These are phyloP conservation scores for Pseudopyrenochaeta lycopersici DNA, from an alignment of 2,329 filamentous ascomycete genomes.

Conservation along the genomic window DNA sequence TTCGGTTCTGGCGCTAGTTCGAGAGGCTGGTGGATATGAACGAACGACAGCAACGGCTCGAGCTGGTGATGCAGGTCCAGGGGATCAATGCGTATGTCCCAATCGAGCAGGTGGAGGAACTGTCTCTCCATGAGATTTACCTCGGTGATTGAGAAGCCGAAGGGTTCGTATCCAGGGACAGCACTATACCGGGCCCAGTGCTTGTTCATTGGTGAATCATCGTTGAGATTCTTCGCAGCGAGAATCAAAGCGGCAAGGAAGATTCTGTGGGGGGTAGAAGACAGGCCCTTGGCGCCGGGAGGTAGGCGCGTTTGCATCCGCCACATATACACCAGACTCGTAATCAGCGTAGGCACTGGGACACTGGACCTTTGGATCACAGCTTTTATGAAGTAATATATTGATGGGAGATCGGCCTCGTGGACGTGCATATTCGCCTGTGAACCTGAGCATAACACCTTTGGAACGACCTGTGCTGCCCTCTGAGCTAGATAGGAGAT, in stretches of 20 bases:
- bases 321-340: slow-evolving; percentile 88
- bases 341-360: slow-evolving; percentile 96
- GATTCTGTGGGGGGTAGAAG: slow-evolving; percentile 95
- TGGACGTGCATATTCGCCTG: slow-evolving; percentile 56
- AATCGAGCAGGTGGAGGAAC: slow-evolving; percentile 89
- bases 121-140: slow-evolving; percentile 99
- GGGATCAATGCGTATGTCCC: slow-evolving; percentile 85
- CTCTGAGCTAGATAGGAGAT: slow-evolving; percentile 77
- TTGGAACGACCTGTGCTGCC: slow-evolving; percentile 79
- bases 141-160: slow-evolving; percentile 91
- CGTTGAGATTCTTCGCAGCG: slow-evolving; percentile 95
- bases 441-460: slow-evolving; percentile 59
- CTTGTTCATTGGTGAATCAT: slow-evolving; percentile 99
- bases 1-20: neutral
- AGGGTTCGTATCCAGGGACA: slow-evolving; percentile 74
- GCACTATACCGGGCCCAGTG: slow-evolving; percentile 95
- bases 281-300: slow-evolving; percentile 91
- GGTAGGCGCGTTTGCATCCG: slow-evolving; percentile 84
- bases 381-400: slow-evolving; percentile 90
- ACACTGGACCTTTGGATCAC: slow-evolving; percentile 92
- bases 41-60: neutral
- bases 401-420: slow-evolving; percentile 69
- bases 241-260: slow-evolving; percentile 86
- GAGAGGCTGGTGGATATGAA: neutral
- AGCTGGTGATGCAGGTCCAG: slow-evolving; percentile 4